These are phyloP conservation scores for Fusarium globosum DNA, from an alignment of 2,329 filamentous ascomycete species.

Conservation along the genomic window DNA sequence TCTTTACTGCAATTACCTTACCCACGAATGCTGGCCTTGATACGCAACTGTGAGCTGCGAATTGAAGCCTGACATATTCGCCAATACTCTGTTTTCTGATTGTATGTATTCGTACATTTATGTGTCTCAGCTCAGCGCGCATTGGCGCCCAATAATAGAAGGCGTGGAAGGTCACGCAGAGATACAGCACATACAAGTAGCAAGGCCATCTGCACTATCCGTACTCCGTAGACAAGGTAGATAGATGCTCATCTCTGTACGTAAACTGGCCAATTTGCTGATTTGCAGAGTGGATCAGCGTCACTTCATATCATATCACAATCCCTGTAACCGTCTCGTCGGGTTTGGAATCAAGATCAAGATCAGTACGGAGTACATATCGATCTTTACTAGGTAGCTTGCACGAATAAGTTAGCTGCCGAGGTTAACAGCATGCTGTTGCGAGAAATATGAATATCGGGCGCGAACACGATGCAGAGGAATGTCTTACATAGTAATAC, in stretches of 20 bases:
- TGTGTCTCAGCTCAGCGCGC: background rate
- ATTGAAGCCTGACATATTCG: background rate
- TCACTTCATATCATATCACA: conserved; percentile 15
- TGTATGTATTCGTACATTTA: background rate
- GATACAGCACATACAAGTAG: background rate
- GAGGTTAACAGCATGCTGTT: background rate
- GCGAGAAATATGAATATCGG: background rate
- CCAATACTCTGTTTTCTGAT: background rate
- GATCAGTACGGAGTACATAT: background rate
- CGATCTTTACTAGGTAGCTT: background rate
- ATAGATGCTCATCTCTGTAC: conserved; percentile 8
- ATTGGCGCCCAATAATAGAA: background rate
- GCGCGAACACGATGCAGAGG: background rate
- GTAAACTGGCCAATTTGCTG: conserved; percentile 18
- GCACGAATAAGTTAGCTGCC: background rate
- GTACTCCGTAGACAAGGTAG: background rate
- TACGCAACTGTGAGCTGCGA: background rate
- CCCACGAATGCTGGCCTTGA: background rate
- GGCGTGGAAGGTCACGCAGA: background rate
- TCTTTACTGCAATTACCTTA: background rate
- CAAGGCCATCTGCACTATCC: background rate
- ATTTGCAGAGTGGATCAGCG: conserved; percentile 2
- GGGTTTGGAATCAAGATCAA: background rate
- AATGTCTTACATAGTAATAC: no score
- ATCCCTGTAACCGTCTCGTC: background rate